These are phyloP conservation scores for Chlorociboria aeruginascens DNA, from an alignment of 495 filamentous ascomycete species.

Conservation along the genomic window DNA sequence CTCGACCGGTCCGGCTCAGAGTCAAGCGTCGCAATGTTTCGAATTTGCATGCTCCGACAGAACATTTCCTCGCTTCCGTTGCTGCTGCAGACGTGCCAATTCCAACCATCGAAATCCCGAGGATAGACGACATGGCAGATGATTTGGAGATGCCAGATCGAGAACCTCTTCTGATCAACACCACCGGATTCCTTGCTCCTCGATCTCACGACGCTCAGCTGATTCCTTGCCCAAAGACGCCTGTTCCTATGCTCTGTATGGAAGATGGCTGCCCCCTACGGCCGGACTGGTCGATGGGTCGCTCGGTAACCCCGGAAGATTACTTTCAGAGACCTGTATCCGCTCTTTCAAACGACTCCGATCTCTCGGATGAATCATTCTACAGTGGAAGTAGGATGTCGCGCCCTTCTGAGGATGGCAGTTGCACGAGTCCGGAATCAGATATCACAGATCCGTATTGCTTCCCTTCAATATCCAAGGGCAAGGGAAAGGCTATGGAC, in stretches of 20 bases:
- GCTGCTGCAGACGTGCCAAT: constrained; percentile 37
- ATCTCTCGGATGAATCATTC: constrained; percentile 16
- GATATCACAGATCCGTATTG: constrained; percentile 21
- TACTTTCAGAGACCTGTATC: constrained; percentile 11
- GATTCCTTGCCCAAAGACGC: constrained; percentile 16
- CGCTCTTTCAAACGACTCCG: constrained; percentile 12
- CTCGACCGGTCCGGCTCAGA: constrained; percentile 13
- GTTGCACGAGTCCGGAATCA: constrained; percentile 30
- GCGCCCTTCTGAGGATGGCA: constrained; percentile 32
- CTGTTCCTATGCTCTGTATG: constrained; percentile 3
- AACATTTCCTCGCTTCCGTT: constrained; percentile 44
- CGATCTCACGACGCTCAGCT: constrained; percentile 1
- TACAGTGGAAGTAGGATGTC: constrained; percentile 24
- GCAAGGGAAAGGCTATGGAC: constrained; percentile 7
- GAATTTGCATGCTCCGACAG: constrained; percentile 36
- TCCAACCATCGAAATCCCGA: constrained; percentile 36
- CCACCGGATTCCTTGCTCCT: constrained; percentile 11
- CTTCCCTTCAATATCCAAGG: constrained; percentile 12
- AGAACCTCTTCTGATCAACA: constrained; percentile 11
- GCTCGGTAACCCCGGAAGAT: constrained; percentile 5
- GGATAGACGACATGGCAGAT: constrained; percentile 12
- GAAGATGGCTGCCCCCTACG: constrained; percentile 2
- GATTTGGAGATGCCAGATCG: constrained; percentile 25
- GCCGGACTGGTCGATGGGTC: constrained; percentile 18
- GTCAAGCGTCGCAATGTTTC: constrained; percentile 22